Evolutionary conservation across 805 yeast genomes (phyloP), one percentile per base, ranked within the genome.

Genomic region (Priceomyces fermenticarens): DNA sequence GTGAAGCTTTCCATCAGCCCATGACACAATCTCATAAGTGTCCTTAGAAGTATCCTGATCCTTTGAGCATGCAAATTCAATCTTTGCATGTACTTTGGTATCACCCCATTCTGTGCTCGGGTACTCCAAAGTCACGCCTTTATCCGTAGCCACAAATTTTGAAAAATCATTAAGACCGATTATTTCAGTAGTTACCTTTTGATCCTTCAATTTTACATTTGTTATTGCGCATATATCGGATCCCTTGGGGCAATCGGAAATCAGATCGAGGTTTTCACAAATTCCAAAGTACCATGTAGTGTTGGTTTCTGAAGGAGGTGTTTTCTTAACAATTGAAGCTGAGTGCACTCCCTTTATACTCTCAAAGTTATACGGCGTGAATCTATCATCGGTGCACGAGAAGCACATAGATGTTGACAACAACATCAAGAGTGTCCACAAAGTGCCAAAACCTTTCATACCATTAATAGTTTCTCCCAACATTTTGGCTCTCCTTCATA

Each of bases 161-260:
- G 46, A 40, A 49, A 45, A 65, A 26, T 62, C 61, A 38, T 75
- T 69, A 55, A 78, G 72, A 26, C 86, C 79, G 38, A 86, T 75
- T 12, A 86, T 72, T 58, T 85, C 85, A 0, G 89, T 68, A 17
- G 76, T 62, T 2, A 78, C 44, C 25, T 63, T 54, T 11, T 41
- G 38, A 30, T 48, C 49, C 13, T 73, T 75, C 13, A 81, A 47
- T 10, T 63, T 57, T 3, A 86, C 72, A 9, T 67, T 53, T 16
- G 85, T 81, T 12, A 85, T 54, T 2, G 95, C 96, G 61, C 99
- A 91, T 7, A 90, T 58, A 48, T 85, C 86, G 1, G 90, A 78
- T 46, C 83, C 81, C 35, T 66, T 65, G 0, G 89, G 83, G 62
- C 97, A 90, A 23, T 70, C 71, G 8, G 71, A 65, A 7, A 67